Base-by-base conservation (phyloP, 345 rosid species). In the Brassica nigra region DNA sequence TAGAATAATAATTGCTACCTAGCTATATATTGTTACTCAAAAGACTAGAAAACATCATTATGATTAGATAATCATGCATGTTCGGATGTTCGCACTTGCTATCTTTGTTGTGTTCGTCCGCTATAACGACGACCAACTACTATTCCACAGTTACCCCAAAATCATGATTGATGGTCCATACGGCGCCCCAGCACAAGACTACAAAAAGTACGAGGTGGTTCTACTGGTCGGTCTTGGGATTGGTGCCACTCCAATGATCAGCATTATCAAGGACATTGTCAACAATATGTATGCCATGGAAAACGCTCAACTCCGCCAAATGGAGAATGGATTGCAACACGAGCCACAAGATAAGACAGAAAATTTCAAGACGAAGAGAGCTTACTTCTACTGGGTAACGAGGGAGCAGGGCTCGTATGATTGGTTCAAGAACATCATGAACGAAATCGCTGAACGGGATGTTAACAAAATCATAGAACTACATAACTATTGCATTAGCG, bases 161-260 rank as follows among this genome's bases (percentile, higher is more conserved):
- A 85, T 91, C 10, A 9, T 84, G 83, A 84, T 91, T 11, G 94
- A 91, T 64, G 94, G 92, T 23, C 97, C 97, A 10, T 91, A 91
- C 59, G 97, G 97, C 3, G 91, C 94, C 47, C 91, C 97, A 59
- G 92, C 97, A 61, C 94, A 91, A 74, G 97, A 90, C 78, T 90
- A 89, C 89, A 84, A 85, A 80, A 79, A 87, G 69, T 89, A 88
- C 15, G 91, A 91, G 58, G 90, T 91, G 30, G 88, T 91, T 12
- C 66, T 91, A 18, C 86, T 91, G 0, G 85, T 90, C 0, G 97
- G 92, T 8, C 83, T 91, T 29, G 94, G 97, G 62, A 91, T 91
- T 6, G 97, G 94, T 55, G 97, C 94, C 36, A 91, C 97, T 5
- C 97, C 94, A 0, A 88, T 91, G 94, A 91, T 91, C 82, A 91